phyloP scores from a whole-genome alignment of 768 basidiomycete species.

The Mycena crocata region DNA sequence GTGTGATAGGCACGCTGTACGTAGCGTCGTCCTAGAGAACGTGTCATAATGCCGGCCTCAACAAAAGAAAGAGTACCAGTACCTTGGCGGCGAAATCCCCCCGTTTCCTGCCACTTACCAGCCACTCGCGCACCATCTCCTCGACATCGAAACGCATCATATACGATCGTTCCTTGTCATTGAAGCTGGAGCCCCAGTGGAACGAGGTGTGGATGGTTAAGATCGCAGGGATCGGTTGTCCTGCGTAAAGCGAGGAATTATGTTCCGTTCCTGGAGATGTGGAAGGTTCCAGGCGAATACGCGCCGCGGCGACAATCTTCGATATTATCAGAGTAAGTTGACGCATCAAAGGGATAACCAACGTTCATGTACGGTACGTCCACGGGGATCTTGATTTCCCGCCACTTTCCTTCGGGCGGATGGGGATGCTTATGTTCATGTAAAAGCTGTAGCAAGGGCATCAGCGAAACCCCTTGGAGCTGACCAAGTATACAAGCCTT shows the following conservation, averaged over 20 bases:
- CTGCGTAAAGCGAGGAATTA: slow-evolving; percentile 74
- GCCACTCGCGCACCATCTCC: slow-evolving; percentile 86
- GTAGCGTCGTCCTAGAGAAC: slow-evolving; percentile 69
- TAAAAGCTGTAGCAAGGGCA: slow-evolving; percentile 49
- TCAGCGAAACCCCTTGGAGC: not conserved
- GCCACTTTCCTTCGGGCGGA: slow-evolving; percentile 65
- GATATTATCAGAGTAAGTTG: slow-evolving; percentile 15
- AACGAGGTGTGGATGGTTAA: slow-evolving; percentile 79
- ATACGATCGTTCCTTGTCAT: slow-evolving; percentile 56
- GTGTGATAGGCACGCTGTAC: slow-evolving; percentile 70
- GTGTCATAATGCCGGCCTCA: slow-evolving; percentile 14
- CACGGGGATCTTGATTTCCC: slow-evolving; percentile 83
- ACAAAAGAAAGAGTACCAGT: slow-evolving; percentile 12
- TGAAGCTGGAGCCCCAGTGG: slow-evolving; percentile 73
- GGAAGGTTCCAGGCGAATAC: slow-evolving; percentile 60
- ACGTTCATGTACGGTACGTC: slow-evolving; percentile 88
- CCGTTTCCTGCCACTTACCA: slow-evolving; percentile 88
- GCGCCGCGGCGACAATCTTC: slow-evolving; percentile 77
- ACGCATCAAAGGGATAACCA: slow-evolving; percentile 43
- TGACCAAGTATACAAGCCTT: slow-evolving; percentile 39
- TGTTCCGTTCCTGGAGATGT: slow-evolving; percentile 52
- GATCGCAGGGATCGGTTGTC: slow-evolving; percentile 82
- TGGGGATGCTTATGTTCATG: slow-evolving; percentile 55
- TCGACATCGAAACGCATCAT: slow-evolving; percentile 84
- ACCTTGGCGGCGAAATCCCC: slow-evolving; percentile 86